A percentile compares a stretch with the other conserved stretches of the same genome.
Conservation (phyloP, 345 rosid species). For the Heritiera littoralis region DNA sequence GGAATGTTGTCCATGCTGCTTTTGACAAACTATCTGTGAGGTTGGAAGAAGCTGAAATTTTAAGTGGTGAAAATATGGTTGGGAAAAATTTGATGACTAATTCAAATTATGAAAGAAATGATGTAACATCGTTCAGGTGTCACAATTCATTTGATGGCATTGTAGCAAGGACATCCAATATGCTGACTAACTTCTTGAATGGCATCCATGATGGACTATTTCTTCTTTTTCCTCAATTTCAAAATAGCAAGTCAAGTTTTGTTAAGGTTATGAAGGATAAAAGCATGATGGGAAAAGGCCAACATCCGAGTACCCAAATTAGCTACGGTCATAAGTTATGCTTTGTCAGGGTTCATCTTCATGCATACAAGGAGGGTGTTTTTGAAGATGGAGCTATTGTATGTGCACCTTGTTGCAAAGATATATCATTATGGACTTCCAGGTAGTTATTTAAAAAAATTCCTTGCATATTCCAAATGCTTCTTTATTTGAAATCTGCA, state of each 20-base stretch:
- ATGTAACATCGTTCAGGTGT: conserved; percentile 14
- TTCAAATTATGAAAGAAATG: conserved; percentile 20
- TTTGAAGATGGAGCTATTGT: conserved; percentile 85
- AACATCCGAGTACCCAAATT: conserved; percentile 32
- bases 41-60: conserved; percentile 24
- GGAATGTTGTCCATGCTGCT: conserved; percentile 54
- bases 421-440: conserved; percentile 53
- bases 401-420: conserved; percentile 59
- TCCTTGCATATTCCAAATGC: not conserved
- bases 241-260: conserved; percentile 30
- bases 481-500: not conserved
- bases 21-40: conserved; percentile 26
- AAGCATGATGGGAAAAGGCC: conserved; percentile 29
- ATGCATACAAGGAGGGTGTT: conserved; percentile 69
- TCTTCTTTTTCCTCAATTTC: conserved; percentile 47
- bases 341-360: conserved; percentile 76
- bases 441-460: conserved; percentile 44
- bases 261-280: conserved; percentile 38
- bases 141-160: conserved; percentile 42
- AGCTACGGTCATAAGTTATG: conserved; percentile 44
- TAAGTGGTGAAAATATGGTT: conserved; percentile 27
- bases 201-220: conserved; percentile 37
- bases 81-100: conserved; percentile 13
- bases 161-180: conserved; percentile 62
- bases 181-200: conserved; percentile 43